Percentiles rank a stretch among this genome's conserved stretches.
Conservation (phyloP, 768 basidiomycete genomes). For the Leucogyrophana mollusca region DNA sequence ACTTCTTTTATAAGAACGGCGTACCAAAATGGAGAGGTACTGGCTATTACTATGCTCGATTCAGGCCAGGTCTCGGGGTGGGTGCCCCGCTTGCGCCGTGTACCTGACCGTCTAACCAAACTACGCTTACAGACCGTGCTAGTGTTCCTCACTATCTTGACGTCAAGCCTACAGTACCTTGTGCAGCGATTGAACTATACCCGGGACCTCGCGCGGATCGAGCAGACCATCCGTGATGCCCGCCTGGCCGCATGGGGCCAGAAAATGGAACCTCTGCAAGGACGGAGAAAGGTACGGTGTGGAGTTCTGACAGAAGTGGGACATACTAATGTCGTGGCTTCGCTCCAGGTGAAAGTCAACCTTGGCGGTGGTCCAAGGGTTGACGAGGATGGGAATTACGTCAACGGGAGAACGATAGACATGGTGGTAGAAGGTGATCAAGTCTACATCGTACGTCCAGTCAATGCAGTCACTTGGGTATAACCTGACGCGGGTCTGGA, state of each 20-base stretch:
- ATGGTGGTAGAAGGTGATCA: slow-evolving; percentile 77
- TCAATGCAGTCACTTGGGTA: slow-evolving; percentile 2
- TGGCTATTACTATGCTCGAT: slow-evolving; percentile 95
- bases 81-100: slow-evolving; percentile 19
- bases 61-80: slow-evolving; percentile 88
- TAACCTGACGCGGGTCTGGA: slow-evolving; percentile 9
- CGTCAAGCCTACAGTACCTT: slow-evolving; percentile 80
- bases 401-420: slow-evolving; percentile 59
- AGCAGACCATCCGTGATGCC: slow-evolving; percentile 59
- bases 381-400: slow-evolving; percentile 56
- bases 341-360: slow-evolving; percentile 65
- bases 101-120: slow-evolving; percentile 3
- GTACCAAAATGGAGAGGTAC: slow-evolving; percentile 96
- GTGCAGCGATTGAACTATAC: slow-evolving; percentile 77
- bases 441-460: slow-evolving; percentile 69
- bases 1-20: slow-evolving; percentile 96
- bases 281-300: slow-evolving; percentile 62
- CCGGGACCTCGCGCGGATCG: slow-evolving; percentile 69
- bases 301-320: not conserved
- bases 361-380: slow-evolving; percentile 49
- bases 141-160: slow-evolving; percentile 71
- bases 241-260: slow-evolving; percentile 79
- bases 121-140: slow-evolving; percentile 59
- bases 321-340: not conserved
- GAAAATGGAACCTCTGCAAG: slow-evolving; percentile 61